These are phyloP conservation scores for Ophiostoma australiae DNA, from an alignment of 2,329 filamentous ascomycete species.

Conservation along the genomic window DNA sequence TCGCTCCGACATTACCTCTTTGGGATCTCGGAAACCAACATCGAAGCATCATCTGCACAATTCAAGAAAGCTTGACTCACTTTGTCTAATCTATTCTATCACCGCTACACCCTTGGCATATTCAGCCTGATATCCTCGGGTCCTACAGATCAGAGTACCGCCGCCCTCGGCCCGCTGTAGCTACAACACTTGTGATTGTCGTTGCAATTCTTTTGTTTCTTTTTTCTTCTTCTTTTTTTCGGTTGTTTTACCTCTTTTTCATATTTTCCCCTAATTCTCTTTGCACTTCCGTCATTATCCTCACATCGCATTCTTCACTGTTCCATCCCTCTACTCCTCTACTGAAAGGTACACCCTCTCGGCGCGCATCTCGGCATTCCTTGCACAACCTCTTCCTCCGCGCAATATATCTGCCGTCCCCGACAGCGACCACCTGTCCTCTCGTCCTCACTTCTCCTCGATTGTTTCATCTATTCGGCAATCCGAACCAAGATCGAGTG, in stretches of 20 bases:
- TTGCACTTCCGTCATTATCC: too few relatives aligned
- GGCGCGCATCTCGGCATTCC: not conserved
- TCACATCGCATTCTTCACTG: not conserved
- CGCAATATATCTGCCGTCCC: not conserved
- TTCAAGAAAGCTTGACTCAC: not conserved
- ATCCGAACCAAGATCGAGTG: not conserved
- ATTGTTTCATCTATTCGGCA: not conserved
- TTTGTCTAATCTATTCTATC: not conserved
- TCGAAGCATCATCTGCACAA: not conserved
- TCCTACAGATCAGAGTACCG: not conserved
- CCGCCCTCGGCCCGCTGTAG: not conserved
- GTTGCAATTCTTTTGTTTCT: not conserved
- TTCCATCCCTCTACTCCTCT: not conserved
- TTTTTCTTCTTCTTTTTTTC: not conserved
- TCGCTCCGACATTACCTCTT: not conserved
- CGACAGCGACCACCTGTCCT: not conserved
- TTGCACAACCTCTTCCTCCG: not conserved
- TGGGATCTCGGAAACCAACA: not conserved
- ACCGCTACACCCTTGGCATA: not conserved
- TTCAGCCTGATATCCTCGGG: not conserved
- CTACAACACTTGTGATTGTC: not conserved
- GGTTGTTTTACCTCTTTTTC: not conserved
- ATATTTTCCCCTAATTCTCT: not conserved
- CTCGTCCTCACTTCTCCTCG: not conserved
- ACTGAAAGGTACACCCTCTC: not conserved